Base-by-base conservation (phyloP, 2,329 filamentous ascomycete genomes). In the Stemphylium lycopersici region DNA sequence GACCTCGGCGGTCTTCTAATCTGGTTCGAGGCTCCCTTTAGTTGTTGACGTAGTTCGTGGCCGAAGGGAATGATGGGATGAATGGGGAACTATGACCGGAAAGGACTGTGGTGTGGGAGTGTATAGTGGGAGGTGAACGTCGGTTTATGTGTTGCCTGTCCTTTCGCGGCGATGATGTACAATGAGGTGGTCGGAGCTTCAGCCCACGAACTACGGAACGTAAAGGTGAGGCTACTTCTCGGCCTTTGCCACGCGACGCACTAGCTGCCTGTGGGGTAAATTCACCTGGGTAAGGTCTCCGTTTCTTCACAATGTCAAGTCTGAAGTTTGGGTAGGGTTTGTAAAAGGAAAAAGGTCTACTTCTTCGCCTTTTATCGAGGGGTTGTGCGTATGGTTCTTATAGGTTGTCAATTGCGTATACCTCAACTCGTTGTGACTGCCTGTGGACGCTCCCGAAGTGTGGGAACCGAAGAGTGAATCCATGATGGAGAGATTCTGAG, bases 131-230 rank as follows among this genome's bases (percentile, higher is more conserved):
- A 16, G 46, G 40, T 33, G 29, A 39, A 4, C 45, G 12, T 48
- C 42, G 34, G 49, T 51, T 54, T 49, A 51, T 43, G 48, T 49
- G 56, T 57, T 61, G 61, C 54, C 50, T 61, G 55, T 54, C 53
- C 49, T 58, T 44, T 46, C 18, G 58, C 44, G 45, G 48, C 57
- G 55, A 59, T 64, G 59, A 64, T 60, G 54, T 47, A 58, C 56
- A 43, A 38, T 39, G 44, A 22, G 53, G 48, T 59, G 49, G 53
- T 57, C 53, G 55, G 53, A 61, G 52, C 54, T 62, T 51, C 36
- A 38, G 41, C 40, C 29, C 46, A 36, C 36, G 31, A 45, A 26
- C 38, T 50, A 48, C 45, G 37, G 53, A 20, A 48, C 40, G 47
- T 43, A 52, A 58, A 55, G 40, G 39, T 52, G 53, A 63, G 61